Evolutionary conservation across 305 asterid genomes (phyloP), one percentile per base, ranked within the genome.

Genomic region (Plantago coronopus): DNA sequence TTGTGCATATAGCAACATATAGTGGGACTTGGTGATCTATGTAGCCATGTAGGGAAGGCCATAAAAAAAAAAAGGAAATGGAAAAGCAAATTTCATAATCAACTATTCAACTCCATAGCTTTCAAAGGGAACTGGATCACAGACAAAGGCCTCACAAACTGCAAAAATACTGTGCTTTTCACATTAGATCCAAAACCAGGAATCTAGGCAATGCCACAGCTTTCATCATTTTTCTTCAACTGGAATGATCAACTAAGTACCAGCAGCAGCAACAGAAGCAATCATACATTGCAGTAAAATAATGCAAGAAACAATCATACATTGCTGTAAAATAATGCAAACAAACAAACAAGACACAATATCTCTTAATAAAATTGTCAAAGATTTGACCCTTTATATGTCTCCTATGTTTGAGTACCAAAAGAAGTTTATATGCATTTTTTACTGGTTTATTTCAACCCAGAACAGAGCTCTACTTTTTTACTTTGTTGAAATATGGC

Each of bases 181-280:
- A 60, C 68, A 73, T 59, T 67, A 75, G 75, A 65, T 72, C 83
- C 68, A 77, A 70, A 63, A 47, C 79, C 73, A 76, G 77, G 86
- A 83, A 76, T 78, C 80, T 64, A 55, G 58, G 20, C 59, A 67
- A 69, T 53, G 51, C 59, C 72, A 45, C 71, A 47, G 38, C 57
- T 65, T 72, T 55, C 79, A 75, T 72, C 76, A 75, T 71, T 79
- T 19, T 55, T 31, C 47, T 62, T 48, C 72, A 23, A 38, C 70
- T 58, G 64, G 64, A 75, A 73, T 77, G 31, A 75, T 59, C 66
- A 72, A 59, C 67, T 47, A 62, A 62, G 57, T 59, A 54, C 2
- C 29, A 56, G 50, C 58, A 6, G 50, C 58, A 6, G 64, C 31
- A 43, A 12, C 62, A 17, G 63, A 67, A 42, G 54, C 31, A 43